These are phyloP conservation scores for Haplographium delicatum DNA, from an alignment of 495 filamentous ascomycete genomes.

Conservation along the genomic window DNA sequence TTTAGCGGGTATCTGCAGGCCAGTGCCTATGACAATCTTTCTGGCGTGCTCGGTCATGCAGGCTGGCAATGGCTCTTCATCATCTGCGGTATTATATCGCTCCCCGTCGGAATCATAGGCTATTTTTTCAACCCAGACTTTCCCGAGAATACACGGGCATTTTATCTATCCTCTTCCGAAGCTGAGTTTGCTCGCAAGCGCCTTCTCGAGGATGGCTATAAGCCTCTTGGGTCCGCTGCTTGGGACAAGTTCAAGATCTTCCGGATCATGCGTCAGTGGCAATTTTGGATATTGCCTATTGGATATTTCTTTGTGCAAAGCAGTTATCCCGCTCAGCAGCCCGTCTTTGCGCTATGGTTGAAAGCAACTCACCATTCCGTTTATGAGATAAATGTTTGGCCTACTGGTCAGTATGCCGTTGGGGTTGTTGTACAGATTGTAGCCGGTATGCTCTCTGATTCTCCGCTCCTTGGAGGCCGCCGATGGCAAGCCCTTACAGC, in stretches of 20 bases:
- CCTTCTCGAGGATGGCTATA: slow-evolving; percentile 2
- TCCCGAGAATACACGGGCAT: slow-evolving; percentile 39
- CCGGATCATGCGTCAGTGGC: slow-evolving; percentile 10
- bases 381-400: slow-evolving; percentile 10
- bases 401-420: slow-evolving; percentile 8
- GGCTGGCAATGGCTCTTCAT: slow-evolving; percentile 45
- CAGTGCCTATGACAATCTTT: slow-evolving; percentile 40
- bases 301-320: slow-evolving; percentile 15
- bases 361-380: slow-evolving; percentile 18
- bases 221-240: slow-evolving; percentile 4
- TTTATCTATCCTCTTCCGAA: slow-evolving; percentile 28
- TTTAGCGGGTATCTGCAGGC: slow-evolving; percentile 51
- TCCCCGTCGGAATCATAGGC: slow-evolving; percentile 41
- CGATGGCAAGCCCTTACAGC: slow-evolving; percentile 14
- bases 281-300: slow-evolving; percentile 15
- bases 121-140: slow-evolving; percentile 43
- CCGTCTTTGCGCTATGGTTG: slow-evolving; percentile 29
- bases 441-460: slow-evolving; percentile 10
- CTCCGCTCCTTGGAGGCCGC: slow-evolving; percentile 8
- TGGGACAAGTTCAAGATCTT: slow-evolving; percentile 12
- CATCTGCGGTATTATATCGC: slow-evolving; percentile 40
- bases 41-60: slow-evolving; percentile 41
- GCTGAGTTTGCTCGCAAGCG: slow-evolving; percentile 2
- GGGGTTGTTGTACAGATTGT: slow-evolving; percentile 3
- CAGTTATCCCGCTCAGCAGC: slow-evolving; percentile 2